These are phyloP conservation scores for Prinsepia uniflora DNA, from an alignment of 306 rosid species.

Conservation along the genomic window DNA sequence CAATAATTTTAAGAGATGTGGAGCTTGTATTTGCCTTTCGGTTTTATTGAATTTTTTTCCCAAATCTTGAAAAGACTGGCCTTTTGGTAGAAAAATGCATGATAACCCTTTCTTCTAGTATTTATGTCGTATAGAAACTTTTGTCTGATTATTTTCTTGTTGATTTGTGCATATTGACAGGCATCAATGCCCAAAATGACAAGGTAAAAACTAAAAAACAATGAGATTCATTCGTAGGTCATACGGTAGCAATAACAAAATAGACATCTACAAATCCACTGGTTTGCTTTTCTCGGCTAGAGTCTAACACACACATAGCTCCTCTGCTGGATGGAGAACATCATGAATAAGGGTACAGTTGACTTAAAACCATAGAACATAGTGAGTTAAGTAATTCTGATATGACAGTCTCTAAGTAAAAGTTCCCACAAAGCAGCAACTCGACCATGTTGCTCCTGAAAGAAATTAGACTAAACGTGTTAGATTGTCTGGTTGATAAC, in stretches of 20 bases:
- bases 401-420: neutral
- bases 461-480: neutral
- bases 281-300: too few species aligned
- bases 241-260: neutral
- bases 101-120: too few species aligned
- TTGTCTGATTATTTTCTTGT: too few species aligned
- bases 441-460: neutral
- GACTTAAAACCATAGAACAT: neutral
- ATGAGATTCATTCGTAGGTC: too few species aligned
- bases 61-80: neutral
- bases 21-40: neutral
- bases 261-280: neutral
- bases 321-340: too few species aligned
- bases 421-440: neutral
- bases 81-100: too few species aligned
- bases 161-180: neutral
- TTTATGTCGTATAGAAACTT: too few species aligned
- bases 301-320: too few species aligned
- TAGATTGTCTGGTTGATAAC: neutral
- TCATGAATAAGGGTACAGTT: neutral
- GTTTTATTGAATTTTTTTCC: neutral
- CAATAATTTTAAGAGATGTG: neutral
- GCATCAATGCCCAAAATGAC: neutral
- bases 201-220: neutral
- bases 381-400: neutral